Evolutionary conservation across 2,329 filamentous ascomycete genomes (phyloP), one percentile per base, ranked within the genome.

Genomic region (Alternaria metachromatica): DNA sequence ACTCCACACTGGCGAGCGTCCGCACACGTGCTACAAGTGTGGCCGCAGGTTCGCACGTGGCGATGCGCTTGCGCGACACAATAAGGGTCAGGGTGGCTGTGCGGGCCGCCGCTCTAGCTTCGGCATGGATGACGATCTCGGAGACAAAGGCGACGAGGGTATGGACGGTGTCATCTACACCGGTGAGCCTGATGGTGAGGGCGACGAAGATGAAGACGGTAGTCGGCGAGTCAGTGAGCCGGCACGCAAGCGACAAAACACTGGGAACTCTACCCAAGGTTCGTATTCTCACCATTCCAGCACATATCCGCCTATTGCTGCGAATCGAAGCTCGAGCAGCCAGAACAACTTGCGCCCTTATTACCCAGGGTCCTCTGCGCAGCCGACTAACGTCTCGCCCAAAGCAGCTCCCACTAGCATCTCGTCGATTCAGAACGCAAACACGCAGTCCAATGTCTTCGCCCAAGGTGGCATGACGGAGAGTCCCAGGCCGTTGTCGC

Each of bases 81-180:
- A 93, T 78, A 98, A 98, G 81, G 96, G 96, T 33, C 92, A 94
- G 58, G 96, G 96, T 58, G 96, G 96, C 51, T 99, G 96, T 81
- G 96, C 96, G 12, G 96, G 96, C 60, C 89, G 96, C 61, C 87
- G 96, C 68, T 90, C 93, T 43, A 97, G 94, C 77, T 96, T 94
- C 78, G 91, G 88, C 26, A 90, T 91, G 18, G 92, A 94, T 58
- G 92, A 96, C 49, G 92, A 96, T 44, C 80, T 82, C 65, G 79
- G 77, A 26, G 81, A 82, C 37, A 81, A 82, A 54, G 79, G 81
- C 20, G 85, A 88, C 9, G 88, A 89, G 57, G 81, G 82, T 53
- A 90, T 90, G 88, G 87, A 90, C 64, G 88, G 88, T 5, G 80
- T 90, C 26, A 84, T 89, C 62, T 90, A 90, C 70, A 74, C 74